A percentile compares a stretch with the other conserved stretches of the same genome.
Conservation (phyloP, 108 stramenopile genomes). For the Discostella pseudostelligera region DNA sequence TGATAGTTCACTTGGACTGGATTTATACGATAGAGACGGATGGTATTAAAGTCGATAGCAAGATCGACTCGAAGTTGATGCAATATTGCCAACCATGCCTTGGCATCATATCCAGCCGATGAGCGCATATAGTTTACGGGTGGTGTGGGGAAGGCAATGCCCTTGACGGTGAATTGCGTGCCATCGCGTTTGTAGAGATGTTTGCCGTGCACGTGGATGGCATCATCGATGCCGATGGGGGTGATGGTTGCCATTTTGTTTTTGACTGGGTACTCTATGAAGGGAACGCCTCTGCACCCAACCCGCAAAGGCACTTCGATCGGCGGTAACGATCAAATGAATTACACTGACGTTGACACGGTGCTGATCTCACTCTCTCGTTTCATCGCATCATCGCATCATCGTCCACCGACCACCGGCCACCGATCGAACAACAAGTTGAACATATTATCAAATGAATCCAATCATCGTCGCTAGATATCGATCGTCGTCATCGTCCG, state of each 20-base stretch:
- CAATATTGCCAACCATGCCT: constrained; percentile 55
- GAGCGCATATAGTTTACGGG: constrained; percentile 14
- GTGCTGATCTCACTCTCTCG: no score
- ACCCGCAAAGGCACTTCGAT: no score
- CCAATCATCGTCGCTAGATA: no score
- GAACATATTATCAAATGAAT: no score
- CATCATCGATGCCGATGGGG: constrained; percentile 29
- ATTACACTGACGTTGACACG: no score
- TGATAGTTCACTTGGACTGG: constrained; percentile 22
- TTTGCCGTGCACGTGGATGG: constrained; percentile 43
- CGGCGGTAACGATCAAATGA: no score
- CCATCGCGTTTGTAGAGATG: constrained; percentile 43
- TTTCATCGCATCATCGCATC: no score
- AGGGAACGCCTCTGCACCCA: no score
- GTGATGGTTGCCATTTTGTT: not conserved
- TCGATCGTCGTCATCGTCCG: no score
- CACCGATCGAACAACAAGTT: no score
- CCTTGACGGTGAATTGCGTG: constrained; percentile 48
- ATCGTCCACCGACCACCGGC: no score
- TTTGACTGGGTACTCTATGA: not conserved
- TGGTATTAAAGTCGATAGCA: constrained; percentile 48
- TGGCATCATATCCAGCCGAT: constrained; percentile 30
- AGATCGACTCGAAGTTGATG: constrained; percentile 44
- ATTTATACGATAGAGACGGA: constrained; percentile 55
- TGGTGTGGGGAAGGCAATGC: constrained; percentile 68